These are phyloP conservation scores for Coemansia sp. DNA, from an alignment of 192 early-diverging fungal species.

Conservation along the genomic window DNA sequence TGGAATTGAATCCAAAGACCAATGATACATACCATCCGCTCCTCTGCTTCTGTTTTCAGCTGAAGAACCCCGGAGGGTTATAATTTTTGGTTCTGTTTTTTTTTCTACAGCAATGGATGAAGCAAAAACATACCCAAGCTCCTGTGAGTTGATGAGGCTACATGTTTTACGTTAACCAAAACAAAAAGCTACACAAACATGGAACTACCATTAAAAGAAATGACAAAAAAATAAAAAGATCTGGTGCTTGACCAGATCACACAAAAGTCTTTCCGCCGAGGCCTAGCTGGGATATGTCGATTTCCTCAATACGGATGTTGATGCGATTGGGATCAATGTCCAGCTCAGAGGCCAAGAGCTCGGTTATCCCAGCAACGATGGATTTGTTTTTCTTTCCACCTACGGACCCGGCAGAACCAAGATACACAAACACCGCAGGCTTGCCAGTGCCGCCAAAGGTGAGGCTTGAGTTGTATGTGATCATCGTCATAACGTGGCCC, in stretches of 20 bases:
- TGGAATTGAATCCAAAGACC: background rate
- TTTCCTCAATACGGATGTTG: slow-evolving; percentile 22
- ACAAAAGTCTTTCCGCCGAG: slow-evolving; percentile 16
- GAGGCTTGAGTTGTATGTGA: slow-evolving; percentile 18
- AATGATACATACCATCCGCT: background rate
- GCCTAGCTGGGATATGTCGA: slow-evolving; percentile 9
- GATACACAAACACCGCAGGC: slow-evolving; percentile 21
- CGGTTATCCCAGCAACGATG: slow-evolving; percentile 24
- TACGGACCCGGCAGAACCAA: slow-evolving; percentile 26
- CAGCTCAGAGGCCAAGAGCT: slow-evolving; percentile 16
- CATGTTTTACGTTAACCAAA: too few relatives aligned
- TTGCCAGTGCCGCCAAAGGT: slow-evolving; percentile 23
- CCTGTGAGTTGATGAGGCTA: too few relatives aligned
- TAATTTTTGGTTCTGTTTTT: too few relatives aligned
- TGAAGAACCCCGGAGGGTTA: too few relatives aligned
- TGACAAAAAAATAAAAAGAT: background rate
- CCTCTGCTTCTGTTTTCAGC: too few relatives aligned
- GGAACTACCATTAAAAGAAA: too few relatives aligned
- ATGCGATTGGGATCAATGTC: slow-evolving; percentile 13
- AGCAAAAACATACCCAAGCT: too few relatives aligned
- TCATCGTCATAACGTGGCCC: slow-evolving; percentile 18
- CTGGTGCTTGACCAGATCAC: background rate
- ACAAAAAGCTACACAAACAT: too few relatives aligned
- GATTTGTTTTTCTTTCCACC: slow-evolving; percentile 17
- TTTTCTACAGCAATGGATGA: too few relatives aligned